phyloP scores from a whole-genome alignment of 805 yeast species.

The Teunomyces aglyptinius region DNA sequence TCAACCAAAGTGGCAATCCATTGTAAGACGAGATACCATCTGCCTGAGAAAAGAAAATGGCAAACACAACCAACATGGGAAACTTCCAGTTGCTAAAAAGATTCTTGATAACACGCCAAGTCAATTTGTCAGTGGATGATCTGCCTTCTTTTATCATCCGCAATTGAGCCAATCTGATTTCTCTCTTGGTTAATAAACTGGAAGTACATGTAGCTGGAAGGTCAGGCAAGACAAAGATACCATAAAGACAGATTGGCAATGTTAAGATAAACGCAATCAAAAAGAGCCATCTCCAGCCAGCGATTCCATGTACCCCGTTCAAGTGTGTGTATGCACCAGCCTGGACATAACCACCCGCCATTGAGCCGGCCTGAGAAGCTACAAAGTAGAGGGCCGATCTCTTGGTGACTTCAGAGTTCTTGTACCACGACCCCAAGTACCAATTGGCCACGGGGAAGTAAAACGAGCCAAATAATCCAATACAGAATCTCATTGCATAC shows the following conservation, averaged over 20 bases:
- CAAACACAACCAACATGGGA: constrained; percentile 19
- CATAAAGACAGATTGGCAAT: constrained; percentile 13
- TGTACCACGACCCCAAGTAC: constrained; percentile 52
- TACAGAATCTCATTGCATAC: constrained; percentile 19
- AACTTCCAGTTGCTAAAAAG: constrained; percentile 36
- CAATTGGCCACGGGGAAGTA: constrained; percentile 11
- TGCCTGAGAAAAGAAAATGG: constrained; percentile 31
- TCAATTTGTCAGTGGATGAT: constrained; percentile 15
- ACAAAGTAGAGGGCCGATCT: constrained; percentile 9
- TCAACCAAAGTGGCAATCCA: constrained; percentile 19
- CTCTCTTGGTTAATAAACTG: constrained; percentile 6
- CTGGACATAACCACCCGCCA: constrained; percentile 15
- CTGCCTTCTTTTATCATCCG: constrained; percentile 18
- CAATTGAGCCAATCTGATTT: constrained; percentile 11
- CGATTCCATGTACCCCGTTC: constrained; percentile 12
- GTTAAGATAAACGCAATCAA: constrained; percentile 16
- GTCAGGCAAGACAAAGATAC: constrained; percentile 8
- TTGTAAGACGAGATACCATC: constrained; percentile 28
- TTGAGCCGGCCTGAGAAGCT: constrained; percentile 8
- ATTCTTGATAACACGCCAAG: constrained; percentile 17
- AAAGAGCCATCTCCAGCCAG: constrained; percentile 19
- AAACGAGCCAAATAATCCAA: constrained; percentile 18
- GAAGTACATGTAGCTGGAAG: constrained; percentile 8
- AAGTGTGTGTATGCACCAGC: constrained; percentile 12
- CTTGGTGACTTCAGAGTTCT: constrained; percentile 18